These are phyloP conservation scores for Colletotrichum sp. DNA, from an alignment of 2,329 filamentous ascomycete species.

Conservation along the genomic window DNA sequence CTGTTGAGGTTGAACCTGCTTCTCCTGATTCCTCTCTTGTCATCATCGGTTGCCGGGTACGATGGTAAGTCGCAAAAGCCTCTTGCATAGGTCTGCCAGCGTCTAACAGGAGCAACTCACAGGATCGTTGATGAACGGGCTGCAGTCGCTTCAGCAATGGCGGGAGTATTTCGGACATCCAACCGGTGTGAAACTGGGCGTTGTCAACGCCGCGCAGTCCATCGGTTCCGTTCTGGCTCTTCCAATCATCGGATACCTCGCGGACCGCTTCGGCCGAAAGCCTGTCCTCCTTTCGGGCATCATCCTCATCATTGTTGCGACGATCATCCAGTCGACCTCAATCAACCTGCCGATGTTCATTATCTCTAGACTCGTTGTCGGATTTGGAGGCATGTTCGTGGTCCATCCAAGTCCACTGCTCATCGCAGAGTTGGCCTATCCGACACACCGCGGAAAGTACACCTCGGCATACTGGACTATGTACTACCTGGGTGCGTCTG, in stretches of 20 bases:
- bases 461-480: slow-evolving; percentile 38
- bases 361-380: slow-evolving; percentile 34
- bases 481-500: slow-evolving; percentile 28
- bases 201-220: slow-evolving; percentile 47
- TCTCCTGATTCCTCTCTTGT: slow-evolving; percentile 40
- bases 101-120: background rate
- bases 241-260: slow-evolving; percentile 42
- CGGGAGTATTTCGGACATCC: slow-evolving; percentile 34
- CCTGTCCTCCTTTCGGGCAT: slow-evolving; percentile 38
- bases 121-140: slow-evolving; percentile 42
- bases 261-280: slow-evolving; percentile 42
- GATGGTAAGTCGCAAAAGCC: background rate
- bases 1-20: slow-evolving; percentile 48
- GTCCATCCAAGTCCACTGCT: slow-evolving; percentile 38
- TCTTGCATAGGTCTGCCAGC: background rate
- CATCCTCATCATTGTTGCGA: slow-evolving; percentile 37
- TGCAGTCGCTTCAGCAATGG: slow-evolving; percentile 42
- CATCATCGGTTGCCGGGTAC: slow-evolving; percentile 13
- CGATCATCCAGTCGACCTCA: slow-evolving; percentile 40
- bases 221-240: slow-evolving; percentile 47
- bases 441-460: slow-evolving; percentile 36
- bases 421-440: slow-evolving; percentile 38
- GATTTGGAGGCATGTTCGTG: slow-evolving; percentile 43
- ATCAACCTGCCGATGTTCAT: slow-evolving; percentile 39
- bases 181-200: slow-evolving; percentile 32